These are phyloP conservation scores for Pleurotus tuber-regium DNA, from an alignment of 768 basidiomycete species.

Conservation along the genomic window DNA sequence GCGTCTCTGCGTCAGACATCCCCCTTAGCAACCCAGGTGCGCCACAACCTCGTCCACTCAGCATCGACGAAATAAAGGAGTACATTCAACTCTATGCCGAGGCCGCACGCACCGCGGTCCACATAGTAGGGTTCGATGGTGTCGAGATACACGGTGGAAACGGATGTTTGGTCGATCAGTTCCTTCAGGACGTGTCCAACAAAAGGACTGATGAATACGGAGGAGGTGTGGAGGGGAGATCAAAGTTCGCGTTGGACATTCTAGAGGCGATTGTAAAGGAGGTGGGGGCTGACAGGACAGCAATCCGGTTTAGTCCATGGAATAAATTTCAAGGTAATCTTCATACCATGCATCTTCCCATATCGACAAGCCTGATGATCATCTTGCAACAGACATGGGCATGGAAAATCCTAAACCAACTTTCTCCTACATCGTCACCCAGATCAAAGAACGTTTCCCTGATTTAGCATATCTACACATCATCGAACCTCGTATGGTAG, in stretches of 20 bases:
- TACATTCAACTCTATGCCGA: slow-evolving; percentile 34
- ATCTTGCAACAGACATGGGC: slow-evolving; percentile 26
- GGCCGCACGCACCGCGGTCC: slow-evolving; percentile 39
- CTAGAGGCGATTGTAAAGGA: slow-evolving; percentile 35
- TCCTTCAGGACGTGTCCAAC: slow-evolving; percentile 40
- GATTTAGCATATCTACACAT: slow-evolving; percentile 45
- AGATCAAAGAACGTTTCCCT: slow-evolving; percentile 31
- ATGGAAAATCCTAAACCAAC: slow-evolving; percentile 43
- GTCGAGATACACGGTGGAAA: slow-evolving; percentile 40
- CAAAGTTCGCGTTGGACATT: slow-evolving; percentile 43
- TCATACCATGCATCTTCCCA: slow-evolving; percentile 20
- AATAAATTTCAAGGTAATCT: slow-evolving; percentile 22
- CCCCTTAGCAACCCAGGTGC: slow-evolving; percentile 17
- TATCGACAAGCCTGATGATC: slow-evolving; percentile 14
- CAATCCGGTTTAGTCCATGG: slow-evolving; percentile 45
- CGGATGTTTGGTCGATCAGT: slow-evolving; percentile 38
- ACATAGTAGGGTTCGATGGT: slow-evolving; percentile 53
- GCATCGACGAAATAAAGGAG: slow-evolving; percentile 34
- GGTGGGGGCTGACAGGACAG: slow-evolving; percentile 41
- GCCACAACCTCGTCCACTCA: slow-evolving; percentile 27
- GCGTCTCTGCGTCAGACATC: slow-evolving; percentile 32
- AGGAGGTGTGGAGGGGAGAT: slow-evolving; percentile 46
- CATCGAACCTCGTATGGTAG: slow-evolving; percentile 25
- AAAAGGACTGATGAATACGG: slow-evolving; percentile 51
- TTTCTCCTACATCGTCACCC: slow-evolving; percentile 40